These are phyloP conservation scores for Persicaria tinctoria DNA, from an alignment of 148 eudicot genomes.

Conservation along the genomic window DNA sequence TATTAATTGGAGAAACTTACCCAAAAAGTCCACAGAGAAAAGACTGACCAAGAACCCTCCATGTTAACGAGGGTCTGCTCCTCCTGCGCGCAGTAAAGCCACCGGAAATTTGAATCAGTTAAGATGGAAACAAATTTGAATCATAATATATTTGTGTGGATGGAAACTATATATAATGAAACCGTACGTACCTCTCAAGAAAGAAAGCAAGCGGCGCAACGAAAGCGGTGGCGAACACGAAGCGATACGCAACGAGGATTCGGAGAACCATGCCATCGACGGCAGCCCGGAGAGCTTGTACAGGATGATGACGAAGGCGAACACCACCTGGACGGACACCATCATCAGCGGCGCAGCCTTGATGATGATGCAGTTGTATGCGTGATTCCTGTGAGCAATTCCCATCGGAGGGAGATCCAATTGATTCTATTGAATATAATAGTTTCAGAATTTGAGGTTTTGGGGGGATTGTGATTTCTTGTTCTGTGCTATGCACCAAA, in stretches of 20 bases:
- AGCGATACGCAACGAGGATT: slow-evolving; percentile 33
- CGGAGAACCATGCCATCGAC: slow-evolving; percentile 30
- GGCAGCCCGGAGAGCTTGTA: slow-evolving; percentile 36
- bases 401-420: too few relatives aligned
- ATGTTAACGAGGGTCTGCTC: slow-evolving; percentile 6
- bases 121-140: too few relatives aligned
- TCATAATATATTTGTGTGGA: too few relatives aligned
- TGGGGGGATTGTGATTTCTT: too few relatives aligned
- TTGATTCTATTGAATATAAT: too few relatives aligned
- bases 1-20: slow-evolving; percentile 17
- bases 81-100: not conserved
- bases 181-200: slow-evolving; percentile 30
- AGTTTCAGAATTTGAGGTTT: too few relatives aligned
- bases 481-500: too few relatives aligned
- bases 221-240: slow-evolving; percentile 25
- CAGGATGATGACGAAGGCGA: slow-evolving; percentile 24
- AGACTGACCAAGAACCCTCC: slow-evolving; percentile 12
- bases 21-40: slow-evolving; percentile 37
- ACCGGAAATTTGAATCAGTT: not conserved
- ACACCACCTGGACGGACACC: slow-evolving; percentile 24
- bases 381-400: not conserved
- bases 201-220: slow-evolving; percentile 33
- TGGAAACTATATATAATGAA: too few relatives aligned
- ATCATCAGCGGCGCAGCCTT: slow-evolving; percentile 33
- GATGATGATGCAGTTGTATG: slow-evolving; percentile 1